A percentile compares a stretch with the other conserved stretches of the same genome.
Evolutionary conservation across 495 filamentous ascomycete genomes (phyloP).

Genomic region (Tuber melanosporum): DNA sequence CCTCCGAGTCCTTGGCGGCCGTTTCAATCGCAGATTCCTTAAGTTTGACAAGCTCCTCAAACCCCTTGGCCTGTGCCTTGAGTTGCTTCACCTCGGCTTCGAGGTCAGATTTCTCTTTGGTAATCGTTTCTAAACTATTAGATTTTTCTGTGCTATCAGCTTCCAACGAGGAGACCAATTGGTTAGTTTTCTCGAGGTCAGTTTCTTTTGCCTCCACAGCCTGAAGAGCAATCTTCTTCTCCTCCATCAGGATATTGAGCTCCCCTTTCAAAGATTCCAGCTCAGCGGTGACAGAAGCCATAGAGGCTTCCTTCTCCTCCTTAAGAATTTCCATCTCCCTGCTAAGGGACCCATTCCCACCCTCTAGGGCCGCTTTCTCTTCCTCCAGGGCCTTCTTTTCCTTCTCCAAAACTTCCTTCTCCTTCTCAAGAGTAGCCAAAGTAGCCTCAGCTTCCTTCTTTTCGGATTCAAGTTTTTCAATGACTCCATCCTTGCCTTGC

Average conservation of each 20-base stretch:
- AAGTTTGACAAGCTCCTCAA: slow-evolving; percentile 22
- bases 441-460: slow-evolving; percentile 24
- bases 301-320: slow-evolving; percentile 19
- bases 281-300: slow-evolving; percentile 14
- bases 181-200: slow-evolving; percentile 7
- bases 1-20: slow-evolving; percentile 16
- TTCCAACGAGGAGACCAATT: not conserved
- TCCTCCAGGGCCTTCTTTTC: slow-evolving; percentile 48
- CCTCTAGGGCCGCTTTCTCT: slow-evolving; percentile 36
- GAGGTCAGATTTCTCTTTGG: slow-evolving; percentile 24
- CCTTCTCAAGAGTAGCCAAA: slow-evolving; percentile 18
- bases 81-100: slow-evolving; percentile 19
- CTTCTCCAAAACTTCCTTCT: slow-evolving; percentile 47
- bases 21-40: slow-evolving; percentile 29
- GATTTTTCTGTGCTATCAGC: slow-evolving; percentile 6
- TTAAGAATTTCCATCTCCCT: slow-evolving; percentile 26
- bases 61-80: slow-evolving; percentile 20
- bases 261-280: slow-evolving; percentile 27
- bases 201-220: slow-evolving; percentile 3
- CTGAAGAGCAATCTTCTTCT: slow-evolving; percentile 33
- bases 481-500: slow-evolving; percentile 42
- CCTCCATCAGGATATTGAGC: slow-evolving; percentile 17
- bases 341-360: slow-evolving; percentile 11
- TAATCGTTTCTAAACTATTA: not conserved
- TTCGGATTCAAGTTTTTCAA: slow-evolving; percentile 46